Base-by-base conservation (phyloP, 805 yeast species). In the Wickerhamiella brachini region DNA sequence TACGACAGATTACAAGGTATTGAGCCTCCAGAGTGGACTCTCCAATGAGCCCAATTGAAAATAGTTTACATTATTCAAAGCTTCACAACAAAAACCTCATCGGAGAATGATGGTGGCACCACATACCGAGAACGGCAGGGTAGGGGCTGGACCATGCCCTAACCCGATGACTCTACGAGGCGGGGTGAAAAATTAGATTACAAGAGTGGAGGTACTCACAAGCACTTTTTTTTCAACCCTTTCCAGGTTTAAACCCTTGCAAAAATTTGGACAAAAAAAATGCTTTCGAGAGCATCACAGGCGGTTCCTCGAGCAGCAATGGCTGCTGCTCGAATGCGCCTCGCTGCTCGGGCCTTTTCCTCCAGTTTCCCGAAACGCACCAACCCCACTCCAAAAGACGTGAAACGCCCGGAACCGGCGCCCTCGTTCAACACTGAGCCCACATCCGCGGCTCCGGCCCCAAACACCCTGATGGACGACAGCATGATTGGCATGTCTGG, bases 401-500 rank as follows among this genome's bases (percentile, higher is more conserved):
- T 45, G 29, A 50, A 44, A 29, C 62, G 69, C 17, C 70, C 69
- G 2, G 57, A 57, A 47, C 69, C 70, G 6, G 68, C 70, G 22
- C 70, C 70, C 5, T 56, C 66, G 38, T 67, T 67, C 57, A 64
- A 65, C 56, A 51, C 54, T 23, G 57, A 57, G 31, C 51, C 51
- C 34, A 48, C 53, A 8, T 44, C 37, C 22, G 43, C 49, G 20
- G 50, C 48, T 24, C 47, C 37, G 24, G 2, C 39, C 23, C 24
- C 44, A 4, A 29, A 48, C 23, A 57, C 64, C 7, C 58, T 62
- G 17, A 63, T 64, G 66, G 71, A 68, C 50, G 89, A 83, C 62
- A 84, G 95, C 5, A 81, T 90, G 62, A 88, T 93, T 51, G 98
- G 98, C 17, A 76, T 88, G 60, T 83, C 95, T n/a, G 98, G 98